Base-by-base conservation (phyloP, 1,284 basidiomycete species). In the Rhodotorula sp. region DNA sequence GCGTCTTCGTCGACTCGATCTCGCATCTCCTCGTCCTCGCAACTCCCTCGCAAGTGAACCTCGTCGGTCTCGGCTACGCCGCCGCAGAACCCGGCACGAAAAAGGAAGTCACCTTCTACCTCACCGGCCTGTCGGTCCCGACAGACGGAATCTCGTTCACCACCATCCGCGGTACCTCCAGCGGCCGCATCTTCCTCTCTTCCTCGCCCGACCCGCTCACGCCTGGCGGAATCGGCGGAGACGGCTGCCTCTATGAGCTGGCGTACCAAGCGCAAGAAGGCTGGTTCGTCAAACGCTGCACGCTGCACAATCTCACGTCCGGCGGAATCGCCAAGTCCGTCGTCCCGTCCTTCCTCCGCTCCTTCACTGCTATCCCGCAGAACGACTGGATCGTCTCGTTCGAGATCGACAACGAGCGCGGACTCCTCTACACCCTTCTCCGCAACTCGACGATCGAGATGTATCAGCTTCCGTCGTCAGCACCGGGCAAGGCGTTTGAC, bases 1-100 rank as follows among this genome's bases (percentile, higher is more conserved):
- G 83, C 67, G 89, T 99, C 46, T 98, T 99, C 79, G 88, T 98
- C 75, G 92, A 97, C 77, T 89, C 92, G 76, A 97, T 99, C 78
- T 87, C 89, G 11, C 87, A 89, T 73, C 82, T 99, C 34, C 87
- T 99, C 73, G 89, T 98, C 71, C 87, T 99, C 76, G 93, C 91
- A 77, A 96, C 94, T 0, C 88, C 89, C 16, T 82, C 90, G 46
- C 88, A 89, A 28, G 86, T 95, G 46, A 86, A 91, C 62, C 86
- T 99, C 55, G 86, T 99, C 71, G 95, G 94, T 50, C 83, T 98
- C 51, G 77, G 79, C 15, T 89, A 91, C 22, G 82, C 84, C 20
- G 83, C 85, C 15, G 79, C 85, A 40, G 78, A 83, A 48, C 76
- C 83, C 58, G 66, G 69, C 48, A 59, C 74, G 30, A 77, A 76